Percentiles rank a stretch among this genome's conserved stretches.
phyloP scores from a whole-genome alignment of 2,329 filamentous ascomycete genomes.

The Colletotrichum destructivum region DNA sequence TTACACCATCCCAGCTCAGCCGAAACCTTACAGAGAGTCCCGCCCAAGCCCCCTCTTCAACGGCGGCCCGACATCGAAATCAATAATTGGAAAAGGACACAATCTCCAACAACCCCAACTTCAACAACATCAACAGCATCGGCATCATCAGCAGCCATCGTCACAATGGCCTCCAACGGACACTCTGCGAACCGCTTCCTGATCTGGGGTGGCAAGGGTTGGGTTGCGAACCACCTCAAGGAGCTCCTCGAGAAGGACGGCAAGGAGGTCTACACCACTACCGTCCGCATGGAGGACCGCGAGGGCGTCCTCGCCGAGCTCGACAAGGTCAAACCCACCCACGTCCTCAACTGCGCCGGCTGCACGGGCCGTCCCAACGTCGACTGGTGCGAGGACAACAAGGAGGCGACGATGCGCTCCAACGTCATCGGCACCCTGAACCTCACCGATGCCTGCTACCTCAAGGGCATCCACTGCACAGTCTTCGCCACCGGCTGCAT shows the following conservation, averaged over 20 bases:
- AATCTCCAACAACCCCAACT: not conserved
- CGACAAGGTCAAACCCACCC: constrained; percentile 72
- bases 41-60: constrained; percentile 9
- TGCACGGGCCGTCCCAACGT: constrained; percentile 78
- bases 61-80: constrained; percentile 21
- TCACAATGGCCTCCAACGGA: constrained; percentile 49
- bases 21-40: constrained; percentile 11
- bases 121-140: no score
- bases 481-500: constrained; percentile 79
- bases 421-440: constrained; percentile 78
- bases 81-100: not conserved
- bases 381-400: constrained; percentile 81
- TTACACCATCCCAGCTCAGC: constrained; percentile 24
- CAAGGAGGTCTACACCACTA: constrained; percentile 73
- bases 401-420: constrained; percentile 76
- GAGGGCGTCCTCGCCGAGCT: constrained; percentile 70
- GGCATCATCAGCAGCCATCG: not conserved
- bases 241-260: constrained; percentile 70
- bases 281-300: constrained; percentile 76
- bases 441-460: constrained; percentile 73
- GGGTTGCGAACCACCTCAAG: constrained; percentile 75
- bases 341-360: constrained; percentile 77
- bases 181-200: constrained; percentile 64
- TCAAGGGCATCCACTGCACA: constrained; percentile 73
- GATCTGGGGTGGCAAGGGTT: constrained; percentile 76